Evolutionary conservation across 139 green algal genomes (phyloP).

Genomic region (Chlorella vulgaris): DNA sequence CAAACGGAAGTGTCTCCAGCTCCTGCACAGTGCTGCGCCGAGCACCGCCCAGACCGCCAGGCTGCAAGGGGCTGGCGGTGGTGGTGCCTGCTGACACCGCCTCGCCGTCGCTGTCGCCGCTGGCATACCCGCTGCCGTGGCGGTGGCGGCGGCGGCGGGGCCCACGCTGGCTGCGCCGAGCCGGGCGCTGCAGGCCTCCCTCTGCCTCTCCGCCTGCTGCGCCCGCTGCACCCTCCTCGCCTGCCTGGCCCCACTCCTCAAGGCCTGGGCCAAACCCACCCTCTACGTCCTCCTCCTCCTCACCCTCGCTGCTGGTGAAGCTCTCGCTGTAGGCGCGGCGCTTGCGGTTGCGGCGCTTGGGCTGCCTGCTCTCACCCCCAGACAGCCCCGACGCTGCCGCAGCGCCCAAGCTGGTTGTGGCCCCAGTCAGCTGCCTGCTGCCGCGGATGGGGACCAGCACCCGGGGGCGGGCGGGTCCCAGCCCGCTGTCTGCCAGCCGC

Average conservation of each 20-base stretch:
- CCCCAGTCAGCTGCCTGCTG: slow-evolving; percentile 2
- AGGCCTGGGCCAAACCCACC: background rate
- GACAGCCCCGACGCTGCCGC: background rate
- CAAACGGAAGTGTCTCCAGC: background rate
- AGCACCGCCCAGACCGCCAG: background rate
- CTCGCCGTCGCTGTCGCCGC: background rate
- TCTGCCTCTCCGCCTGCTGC: background rate
- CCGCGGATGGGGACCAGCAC: slow-evolving; percentile 12
- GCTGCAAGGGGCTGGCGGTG: background rate
- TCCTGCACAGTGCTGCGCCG: background rate
- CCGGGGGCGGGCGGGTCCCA: background rate
- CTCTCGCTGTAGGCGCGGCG: background rate
- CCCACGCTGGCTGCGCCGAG: background rate
- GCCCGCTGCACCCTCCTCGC: background rate
- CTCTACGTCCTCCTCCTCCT: background rate
- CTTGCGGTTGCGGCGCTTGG: background rate
- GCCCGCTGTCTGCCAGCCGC: background rate
- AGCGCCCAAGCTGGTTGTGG: too few species aligned
- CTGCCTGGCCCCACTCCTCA: background rate
- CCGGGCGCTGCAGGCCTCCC: background rate
- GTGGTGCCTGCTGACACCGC: background rate
- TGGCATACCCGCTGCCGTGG: background rate
- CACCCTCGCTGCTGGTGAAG: background rate
- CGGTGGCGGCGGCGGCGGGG: background rate
- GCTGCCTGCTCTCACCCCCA: background rate